phyloP scores from a whole-genome alignment of 345 rosid genomes.

The Eucalyptus pauciflora region DNA sequence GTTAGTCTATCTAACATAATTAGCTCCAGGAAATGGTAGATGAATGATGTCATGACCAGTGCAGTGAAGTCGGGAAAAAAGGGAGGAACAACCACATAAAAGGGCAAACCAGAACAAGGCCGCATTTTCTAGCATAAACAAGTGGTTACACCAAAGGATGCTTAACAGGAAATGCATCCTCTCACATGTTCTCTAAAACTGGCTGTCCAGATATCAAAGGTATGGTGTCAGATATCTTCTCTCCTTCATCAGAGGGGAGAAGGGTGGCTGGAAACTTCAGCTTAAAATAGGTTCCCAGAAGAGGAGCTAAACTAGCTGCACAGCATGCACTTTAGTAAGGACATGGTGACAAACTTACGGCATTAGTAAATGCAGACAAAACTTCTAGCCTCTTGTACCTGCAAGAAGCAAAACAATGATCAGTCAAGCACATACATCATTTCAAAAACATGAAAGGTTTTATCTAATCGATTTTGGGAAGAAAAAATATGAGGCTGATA shows the following conservation, averaged over 20 bases:
- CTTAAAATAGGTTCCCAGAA: background rate
- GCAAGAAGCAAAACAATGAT: slow-evolving; percentile 1
- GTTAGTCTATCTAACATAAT: slow-evolving; percentile 13
- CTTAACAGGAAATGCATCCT: background rate
- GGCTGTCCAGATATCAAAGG: background rate
- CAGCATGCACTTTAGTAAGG: background rate
- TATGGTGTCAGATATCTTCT: background rate
- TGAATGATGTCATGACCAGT: background rate
- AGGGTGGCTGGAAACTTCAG: background rate
- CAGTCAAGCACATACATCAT: background rate
- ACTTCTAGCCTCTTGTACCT: slow-evolving; percentile 95
- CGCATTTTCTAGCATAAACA: background rate
- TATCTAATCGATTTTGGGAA: background rate
- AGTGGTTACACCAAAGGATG: background rate
- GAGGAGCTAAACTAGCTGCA: background rate
- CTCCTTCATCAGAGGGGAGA: background rate
- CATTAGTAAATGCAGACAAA: slow-evolving; percentile 90
- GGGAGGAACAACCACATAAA: background rate
- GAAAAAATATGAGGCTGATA: background rate
- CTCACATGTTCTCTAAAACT: background rate
- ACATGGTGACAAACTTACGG: slow-evolving; percentile 43
- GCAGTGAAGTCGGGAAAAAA: background rate
- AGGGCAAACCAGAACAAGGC: background rate
- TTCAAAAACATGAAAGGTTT: background rate
- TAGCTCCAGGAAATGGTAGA: background rate